phyloP scores from a whole-genome alignment of 805 yeast species.

The Kodamaea restingae region DNA sequence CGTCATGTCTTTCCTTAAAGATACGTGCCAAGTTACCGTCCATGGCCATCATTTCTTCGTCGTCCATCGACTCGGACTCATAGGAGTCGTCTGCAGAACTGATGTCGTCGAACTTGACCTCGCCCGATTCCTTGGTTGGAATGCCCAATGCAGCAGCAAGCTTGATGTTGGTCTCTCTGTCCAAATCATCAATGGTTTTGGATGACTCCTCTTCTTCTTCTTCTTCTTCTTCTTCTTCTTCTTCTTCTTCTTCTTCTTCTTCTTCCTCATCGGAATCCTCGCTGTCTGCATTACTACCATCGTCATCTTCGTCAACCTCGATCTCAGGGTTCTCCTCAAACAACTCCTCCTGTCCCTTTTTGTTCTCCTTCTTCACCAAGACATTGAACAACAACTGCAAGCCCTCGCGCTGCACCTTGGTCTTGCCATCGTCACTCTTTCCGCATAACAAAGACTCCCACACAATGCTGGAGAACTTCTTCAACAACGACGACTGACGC shows the following conservation, averaged over 20 bases:
- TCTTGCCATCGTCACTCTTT: slow-evolving; percentile 22
- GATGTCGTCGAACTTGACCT: slow-evolving; percentile 40
- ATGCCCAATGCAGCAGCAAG: slow-evolving; percentile 70
- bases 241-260: slow-evolving; percentile 20
- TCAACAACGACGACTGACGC: slow-evolving; percentile 32
- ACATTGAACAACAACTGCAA: slow-evolving; percentile 35
- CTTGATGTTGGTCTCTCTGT: slow-evolving; percentile 52
- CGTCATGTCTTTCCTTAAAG: slow-evolving; percentile 76
- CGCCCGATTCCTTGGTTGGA: slow-evolving; percentile 43
- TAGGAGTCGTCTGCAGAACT: slow-evolving; percentile 48
- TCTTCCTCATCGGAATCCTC: slow-evolving; percentile 23
- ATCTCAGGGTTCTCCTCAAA: slow-evolving; percentile 57
- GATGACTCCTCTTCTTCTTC: slow-evolving; percentile 15
- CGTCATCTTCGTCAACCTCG: slow-evolving; percentile 22
- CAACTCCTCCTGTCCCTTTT: slow-evolving; percentile 71
- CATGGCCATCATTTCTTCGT: slow-evolving; percentile 93
- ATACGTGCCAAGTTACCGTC: slow-evolving; percentile 80
- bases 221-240: slow-evolving; percentile 17
- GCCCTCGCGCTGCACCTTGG: slow-evolving; percentile 28
- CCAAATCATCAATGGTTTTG: slow-evolving; percentile 20
- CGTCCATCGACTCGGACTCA: slow-evolving; percentile 78
- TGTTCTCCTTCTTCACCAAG: slow-evolving; percentile 61
- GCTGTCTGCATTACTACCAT: slow-evolving; percentile 15
- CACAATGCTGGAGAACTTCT: slow-evolving; percentile 34
- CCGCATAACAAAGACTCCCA: slow-evolving; percentile 41